Conservation (phyloP, 208 protist genomes). For the Wallacemonas sp. region DNA sequence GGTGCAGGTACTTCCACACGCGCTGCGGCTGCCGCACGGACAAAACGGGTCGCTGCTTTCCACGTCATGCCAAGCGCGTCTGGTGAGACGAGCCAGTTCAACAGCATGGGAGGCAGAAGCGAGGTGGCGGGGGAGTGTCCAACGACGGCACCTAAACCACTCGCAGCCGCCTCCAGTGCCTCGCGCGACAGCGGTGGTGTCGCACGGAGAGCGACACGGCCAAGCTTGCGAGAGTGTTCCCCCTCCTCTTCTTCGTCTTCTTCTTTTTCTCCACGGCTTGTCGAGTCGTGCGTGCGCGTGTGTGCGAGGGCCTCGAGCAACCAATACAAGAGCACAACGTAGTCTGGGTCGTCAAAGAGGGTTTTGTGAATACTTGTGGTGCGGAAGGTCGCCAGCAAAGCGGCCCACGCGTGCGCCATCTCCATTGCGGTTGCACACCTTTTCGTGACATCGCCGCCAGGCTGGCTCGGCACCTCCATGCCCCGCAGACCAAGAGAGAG, state of each 20-base stretch:
- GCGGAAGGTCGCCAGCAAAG: neutral
- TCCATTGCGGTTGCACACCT: neutral
- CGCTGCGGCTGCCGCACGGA: conserved; percentile 13
- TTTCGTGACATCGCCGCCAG: no score
- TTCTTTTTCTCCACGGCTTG: no score
- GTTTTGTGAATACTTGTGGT: neutral
- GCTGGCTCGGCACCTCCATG: neutral
- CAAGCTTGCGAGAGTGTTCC: no score
- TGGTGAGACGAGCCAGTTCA: conserved; percentile 40
- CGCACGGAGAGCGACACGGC: no score
- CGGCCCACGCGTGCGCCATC: neutral
- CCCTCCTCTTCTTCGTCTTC: no score
- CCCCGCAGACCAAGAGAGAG: neutral
- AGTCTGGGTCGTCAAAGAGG: conserved; percentile 1
- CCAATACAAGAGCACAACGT: conserved; percentile 12
- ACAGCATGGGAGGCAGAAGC: conserved; percentile 41
- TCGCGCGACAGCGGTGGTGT: conserved; percentile 4
- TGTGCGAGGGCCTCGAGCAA: conserved; percentile 3
- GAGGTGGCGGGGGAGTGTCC: conserved; percentile 17
- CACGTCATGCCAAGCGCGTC: conserved; percentile 20
- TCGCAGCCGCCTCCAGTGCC: neutral
- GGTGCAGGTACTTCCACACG: neutral
- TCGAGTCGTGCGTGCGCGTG: no score
- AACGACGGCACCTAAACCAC: conserved; percentile 13
- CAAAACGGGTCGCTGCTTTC: conserved; percentile 22